Conservation (phyloP, 208 protist genomes). For the Entamoeba dispar region DNA sequence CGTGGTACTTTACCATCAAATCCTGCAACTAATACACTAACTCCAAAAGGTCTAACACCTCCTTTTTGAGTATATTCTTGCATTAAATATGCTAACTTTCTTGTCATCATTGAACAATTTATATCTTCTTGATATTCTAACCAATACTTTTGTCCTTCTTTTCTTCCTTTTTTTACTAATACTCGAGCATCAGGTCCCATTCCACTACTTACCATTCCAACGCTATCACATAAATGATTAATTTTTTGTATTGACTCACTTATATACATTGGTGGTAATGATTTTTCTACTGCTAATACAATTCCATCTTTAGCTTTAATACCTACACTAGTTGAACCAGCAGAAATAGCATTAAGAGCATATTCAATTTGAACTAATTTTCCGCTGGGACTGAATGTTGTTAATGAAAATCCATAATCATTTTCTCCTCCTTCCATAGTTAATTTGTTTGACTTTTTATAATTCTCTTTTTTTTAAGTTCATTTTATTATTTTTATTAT, state of each 20-base stretch:
- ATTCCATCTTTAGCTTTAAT: constrained; percentile 23
- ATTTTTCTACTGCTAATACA: constrained; percentile 51
- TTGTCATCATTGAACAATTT: constrained; percentile 71
- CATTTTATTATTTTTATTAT: background rate
- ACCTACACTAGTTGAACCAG: constrained; percentile 32
- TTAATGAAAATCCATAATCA: constrained; percentile 69
- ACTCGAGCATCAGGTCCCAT: constrained; percentile 90
- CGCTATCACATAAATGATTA: background rate
- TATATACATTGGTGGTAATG: constrained; percentile 37
- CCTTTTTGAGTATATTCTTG: constrained; percentile 28
- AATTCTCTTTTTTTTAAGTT: background rate
- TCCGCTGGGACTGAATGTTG: constrained; percentile 94
- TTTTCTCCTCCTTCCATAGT: background rate
- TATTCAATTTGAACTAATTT: constrained; percentile 99
- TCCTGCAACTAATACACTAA: constrained; percentile 90
- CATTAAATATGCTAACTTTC: constrained; percentile 80
- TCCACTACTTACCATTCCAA: constrained; percentile 33
- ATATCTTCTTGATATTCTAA: constrained; percentile 70
- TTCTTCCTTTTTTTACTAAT: constrained; percentile 68
- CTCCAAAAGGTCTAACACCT: constrained; percentile 95
- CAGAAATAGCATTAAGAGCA: constrained; percentile 77
- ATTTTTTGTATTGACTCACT: background rate
- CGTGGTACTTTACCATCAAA: constrained; percentile 74
- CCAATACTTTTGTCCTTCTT: constrained; percentile 59
- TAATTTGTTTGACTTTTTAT: background rate